phyloP scores from a whole-genome alignment of 495 filamentous ascomycete species.

The Neurospora pannonica region DNA sequence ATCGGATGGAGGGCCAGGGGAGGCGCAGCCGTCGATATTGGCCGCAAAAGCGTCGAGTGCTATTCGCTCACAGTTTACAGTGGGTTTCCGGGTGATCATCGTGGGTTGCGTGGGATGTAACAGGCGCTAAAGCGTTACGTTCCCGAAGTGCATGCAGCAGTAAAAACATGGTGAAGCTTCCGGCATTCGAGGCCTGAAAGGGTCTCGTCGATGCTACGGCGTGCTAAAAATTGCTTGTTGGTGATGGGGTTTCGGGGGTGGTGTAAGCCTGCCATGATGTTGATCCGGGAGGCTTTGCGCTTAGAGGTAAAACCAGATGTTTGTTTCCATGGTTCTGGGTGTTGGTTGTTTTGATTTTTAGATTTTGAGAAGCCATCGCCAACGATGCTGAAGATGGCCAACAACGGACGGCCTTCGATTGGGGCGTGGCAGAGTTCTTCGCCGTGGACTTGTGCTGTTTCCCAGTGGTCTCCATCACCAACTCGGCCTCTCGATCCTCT shows the following conservation, averaged over 20 bases:
- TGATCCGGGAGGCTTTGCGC: background rate
- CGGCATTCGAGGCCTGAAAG: background rate
- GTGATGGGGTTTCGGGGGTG: background rate
- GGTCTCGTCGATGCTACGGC: background rate
- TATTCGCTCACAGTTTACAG: background rate
- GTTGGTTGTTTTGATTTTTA: background rate
- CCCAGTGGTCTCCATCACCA: background rate
- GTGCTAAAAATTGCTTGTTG: background rate
- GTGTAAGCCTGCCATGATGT: background rate
- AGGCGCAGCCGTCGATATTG: background rate
- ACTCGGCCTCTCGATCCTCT: background rate
- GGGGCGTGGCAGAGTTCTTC: background rate
- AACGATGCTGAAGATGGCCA: background rate
- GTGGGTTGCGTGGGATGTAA: background rate
- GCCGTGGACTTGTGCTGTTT: no score
- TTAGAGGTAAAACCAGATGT: background rate
- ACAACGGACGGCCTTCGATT: background rate
- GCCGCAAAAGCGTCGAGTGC: background rate
- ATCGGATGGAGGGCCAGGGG: background rate
- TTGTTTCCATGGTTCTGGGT: background rate
- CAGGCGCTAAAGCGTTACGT: background rate
- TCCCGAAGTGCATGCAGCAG: background rate
- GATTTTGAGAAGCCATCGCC: background rate
- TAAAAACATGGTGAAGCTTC: background rate
- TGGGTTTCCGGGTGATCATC: background rate